Evolutionary conservation across 352 stramenopile species (phyloP), one percentile per base, ranked within the genome.

Genomic region (Blastocystis sp.): DNA sequence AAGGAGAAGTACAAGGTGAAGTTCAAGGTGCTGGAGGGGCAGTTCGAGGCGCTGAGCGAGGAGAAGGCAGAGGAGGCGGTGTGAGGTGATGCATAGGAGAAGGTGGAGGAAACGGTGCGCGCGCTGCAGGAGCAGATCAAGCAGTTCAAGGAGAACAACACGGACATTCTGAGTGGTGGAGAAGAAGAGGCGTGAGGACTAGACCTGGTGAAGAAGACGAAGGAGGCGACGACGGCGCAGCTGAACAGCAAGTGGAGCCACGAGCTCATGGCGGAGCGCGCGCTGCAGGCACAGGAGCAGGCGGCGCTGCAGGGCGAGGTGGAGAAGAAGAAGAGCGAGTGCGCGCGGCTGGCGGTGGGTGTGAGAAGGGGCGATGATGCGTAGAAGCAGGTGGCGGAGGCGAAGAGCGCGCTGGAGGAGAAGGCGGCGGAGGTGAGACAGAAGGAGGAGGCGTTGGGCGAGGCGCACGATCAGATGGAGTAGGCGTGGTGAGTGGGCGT

Each of bases 261-360:
- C 28, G 28, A 34, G 28, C 28, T 34, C 28, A 34, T 34, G 28
- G 28, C 28, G 28, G 28, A 34, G 28, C 28, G 28, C 28, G 28
- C 28, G 28, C 28, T 34, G 28, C 28, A 34, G 28, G 28, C 28
- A 34, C 28, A 34, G 28, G 28, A 34, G 28, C 28, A 34, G 28
- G 28, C 28, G 28, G 28, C 28, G 28, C 28, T 34, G 28, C 42
- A n/a, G 21, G 38, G 66, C 19, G 7, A 60, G 52, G 3, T 77
- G 66, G 45, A 38, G 38, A 43, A 77, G 42, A 60, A 77, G 40
- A 42, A 77, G 6, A 54, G 66, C 4, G 60, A 77, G 40, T 60
- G 60, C 52, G 66, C n/a, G 34, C 28, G 28, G 28, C 28, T 34
- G 28, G 28, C 28, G 28, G 28, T 34, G 28, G 28, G 28, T 34